Base-by-base conservation (phyloP, 345 rosid species). In the Gossypium arboreum region DNA sequence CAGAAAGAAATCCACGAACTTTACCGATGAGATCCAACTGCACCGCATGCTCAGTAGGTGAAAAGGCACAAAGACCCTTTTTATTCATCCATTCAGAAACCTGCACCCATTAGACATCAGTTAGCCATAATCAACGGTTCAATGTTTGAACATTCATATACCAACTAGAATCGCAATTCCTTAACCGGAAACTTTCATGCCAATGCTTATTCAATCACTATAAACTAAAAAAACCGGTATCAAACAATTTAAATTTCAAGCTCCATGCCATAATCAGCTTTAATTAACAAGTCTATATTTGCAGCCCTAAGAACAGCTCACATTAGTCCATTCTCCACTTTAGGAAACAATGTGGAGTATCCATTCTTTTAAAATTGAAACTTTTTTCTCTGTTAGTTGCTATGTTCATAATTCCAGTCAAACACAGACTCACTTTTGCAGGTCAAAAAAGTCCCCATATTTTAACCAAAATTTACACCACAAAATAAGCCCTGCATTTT, bases 81-180 rank as follows among this genome's bases (percentile, higher is more conserved):
- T 81, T 80, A 47, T 83, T 81, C 86, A 91, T 90, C 98, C 98
- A 94, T 76, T 88, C 87, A 17, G 92, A 90, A 41, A 93, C 97
- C 98, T 93, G 81, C 78, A 76, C 25, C 45, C 68, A 43, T 50
- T 58, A 72, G 68, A 65, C 70, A 71, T 2, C 52, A 73, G 34
- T 22, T 60, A 73, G 24, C 51, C 22, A 2, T 51, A 55, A 68
- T 27, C 7, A 25, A 68, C 25, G 8, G 39, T 68, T 50, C 0
- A 45, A 69, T 11, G 55, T 48, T 47, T 9, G 44, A 69, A 69
- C 73, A 50, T 69, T 50, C 24, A 69, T 16, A 50, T 25, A 27
- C 44, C 3, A 69, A 50, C 58, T 16, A 50, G 29, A 68, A 27
- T 22, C 2, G 13, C 24, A 69, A 69, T 50, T 69, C 73, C 60